phyloP scores from a whole-genome alignment of 2,329 filamentous ascomycete genomes.

The Dactylellina sp. region DNA sequence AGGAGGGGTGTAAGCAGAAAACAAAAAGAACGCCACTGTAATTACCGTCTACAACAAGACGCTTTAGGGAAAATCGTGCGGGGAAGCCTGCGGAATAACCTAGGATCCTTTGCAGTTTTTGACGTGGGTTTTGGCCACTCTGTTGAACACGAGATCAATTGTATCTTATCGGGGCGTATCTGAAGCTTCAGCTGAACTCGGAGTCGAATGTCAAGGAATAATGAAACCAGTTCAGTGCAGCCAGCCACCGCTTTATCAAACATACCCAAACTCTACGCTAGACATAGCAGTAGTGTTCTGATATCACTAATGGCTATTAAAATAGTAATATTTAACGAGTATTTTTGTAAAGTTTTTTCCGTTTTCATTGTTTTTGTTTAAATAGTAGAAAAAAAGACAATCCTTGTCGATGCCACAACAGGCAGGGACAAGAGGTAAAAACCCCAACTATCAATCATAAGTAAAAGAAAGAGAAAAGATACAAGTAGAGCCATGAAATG shows the following conservation, averaged over 20 bases:
- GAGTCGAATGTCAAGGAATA: too few species aligned
- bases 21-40: slow-evolving; percentile 15
- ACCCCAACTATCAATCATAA: too few species aligned
- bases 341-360: not conserved
- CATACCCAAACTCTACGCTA: not conserved
- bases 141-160: too few species aligned
- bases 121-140: not conserved
- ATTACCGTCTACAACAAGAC: slow-evolving; percentile 47
- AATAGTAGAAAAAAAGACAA: not conserved
- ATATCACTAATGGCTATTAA: too few species aligned
- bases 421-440: too few species aligned
- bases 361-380: slow-evolving; percentile 1
- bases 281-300: too few species aligned
- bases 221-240: not conserved
- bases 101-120: slow-evolving; percentile 27
- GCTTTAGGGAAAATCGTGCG: slow-evolving; percentile 42
- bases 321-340: too few species aligned
- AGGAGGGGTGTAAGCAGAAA: too few species aligned
- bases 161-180: too few species aligned
- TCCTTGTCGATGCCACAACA: not conserved
- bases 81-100: slow-evolving; percentile 28
- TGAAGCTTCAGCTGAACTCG: too few species aligned
- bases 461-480: not conserved
- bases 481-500: too few species aligned
- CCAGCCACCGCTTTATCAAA: not conserved